Evolutionary conservation across 495 filamentous ascomycete species (phyloP).

Genomic region (Penicillium tannophilum): DNA sequence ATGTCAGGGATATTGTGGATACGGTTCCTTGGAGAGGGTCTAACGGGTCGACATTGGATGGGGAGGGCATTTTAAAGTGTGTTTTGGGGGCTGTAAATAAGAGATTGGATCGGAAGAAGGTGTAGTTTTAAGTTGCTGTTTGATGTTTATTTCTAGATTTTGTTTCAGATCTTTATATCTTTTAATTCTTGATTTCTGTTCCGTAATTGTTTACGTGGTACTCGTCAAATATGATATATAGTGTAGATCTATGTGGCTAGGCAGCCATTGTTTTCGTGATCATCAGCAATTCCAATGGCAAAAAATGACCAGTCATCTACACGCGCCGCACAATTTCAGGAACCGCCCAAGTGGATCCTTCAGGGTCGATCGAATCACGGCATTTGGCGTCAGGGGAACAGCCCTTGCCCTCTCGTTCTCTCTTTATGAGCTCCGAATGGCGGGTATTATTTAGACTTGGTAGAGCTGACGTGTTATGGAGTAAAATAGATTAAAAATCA

Average conservation of each 20-base stretch:
- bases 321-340: constrained; percentile 13
- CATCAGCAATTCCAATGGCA: too few species aligned
- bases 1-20: constrained; percentile 88
- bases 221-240: too few species aligned
- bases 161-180: not conserved
- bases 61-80: constrained; percentile 77
- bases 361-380: constrained; percentile 5
- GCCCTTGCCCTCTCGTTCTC: not conserved
- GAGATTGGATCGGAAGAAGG: constrained; percentile 29
- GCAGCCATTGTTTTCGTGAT: too few species aligned
- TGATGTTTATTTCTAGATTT: not conserved
- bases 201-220: too few species aligned
- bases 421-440: not conserved
- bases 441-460: not conserved
- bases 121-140: constrained; percentile 17
- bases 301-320: not conserved
- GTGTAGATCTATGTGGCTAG: too few species aligned
- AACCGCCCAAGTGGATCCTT: constrained; percentile 24
- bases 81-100: constrained; percentile 76
- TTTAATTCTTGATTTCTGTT: too few species aligned
- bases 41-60: constrained; percentile 48
- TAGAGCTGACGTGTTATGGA: not conserved
- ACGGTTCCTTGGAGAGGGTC: constrained; percentile 73
- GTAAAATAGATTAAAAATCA: not conserved
- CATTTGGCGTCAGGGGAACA: constrained; percentile 8